These are phyloP conservation scores for Beauveria varroae DNA, from an alignment of 2,329 filamentous ascomycete genomes.

Conservation along the genomic window DNA sequence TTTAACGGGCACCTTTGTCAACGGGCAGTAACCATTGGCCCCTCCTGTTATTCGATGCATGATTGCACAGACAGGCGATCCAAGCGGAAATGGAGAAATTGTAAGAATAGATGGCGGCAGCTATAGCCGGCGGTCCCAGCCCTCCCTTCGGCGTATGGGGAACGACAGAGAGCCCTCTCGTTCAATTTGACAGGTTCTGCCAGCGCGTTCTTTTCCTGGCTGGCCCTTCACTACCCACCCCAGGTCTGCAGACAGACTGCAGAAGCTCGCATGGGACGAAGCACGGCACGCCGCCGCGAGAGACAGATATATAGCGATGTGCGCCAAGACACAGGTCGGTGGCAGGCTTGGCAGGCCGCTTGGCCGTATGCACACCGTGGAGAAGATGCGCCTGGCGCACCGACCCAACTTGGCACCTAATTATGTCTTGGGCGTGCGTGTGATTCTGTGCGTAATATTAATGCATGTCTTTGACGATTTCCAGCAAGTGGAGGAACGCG, in stretches of 20 bases:
- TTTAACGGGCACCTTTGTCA: not conserved
- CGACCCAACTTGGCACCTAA: not conserved
- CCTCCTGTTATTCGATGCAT: not conserved
- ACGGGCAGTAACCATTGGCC: not conserved
- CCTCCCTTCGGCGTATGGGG: too few species aligned
- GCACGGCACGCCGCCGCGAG: not conserved
- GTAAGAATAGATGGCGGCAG: too few species aligned
- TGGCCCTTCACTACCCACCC: not conserved
- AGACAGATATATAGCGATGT: not conserved
- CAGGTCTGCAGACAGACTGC: not conserved
- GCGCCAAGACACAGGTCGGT: too few species aligned
- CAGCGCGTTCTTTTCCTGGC: not conserved
- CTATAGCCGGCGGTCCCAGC: too few species aligned
- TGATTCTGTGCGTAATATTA: not conserved
- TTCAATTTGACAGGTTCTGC: not conserved
- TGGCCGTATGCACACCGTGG: too few species aligned
- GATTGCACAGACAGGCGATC: not conserved
- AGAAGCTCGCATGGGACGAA: not conserved
- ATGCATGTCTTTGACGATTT: not conserved
- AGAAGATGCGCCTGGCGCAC: slow-evolving; percentile 3
- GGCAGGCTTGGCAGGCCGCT: too few species aligned
- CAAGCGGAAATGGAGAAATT: too few species aligned
- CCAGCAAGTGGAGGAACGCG: not conserved
- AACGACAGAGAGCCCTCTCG: not conserved
- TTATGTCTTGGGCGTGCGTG: not conserved